Conservation (phyloP, 2,329 filamentous ascomycete genomes). For the Rutstroemia sp. region DNA sequence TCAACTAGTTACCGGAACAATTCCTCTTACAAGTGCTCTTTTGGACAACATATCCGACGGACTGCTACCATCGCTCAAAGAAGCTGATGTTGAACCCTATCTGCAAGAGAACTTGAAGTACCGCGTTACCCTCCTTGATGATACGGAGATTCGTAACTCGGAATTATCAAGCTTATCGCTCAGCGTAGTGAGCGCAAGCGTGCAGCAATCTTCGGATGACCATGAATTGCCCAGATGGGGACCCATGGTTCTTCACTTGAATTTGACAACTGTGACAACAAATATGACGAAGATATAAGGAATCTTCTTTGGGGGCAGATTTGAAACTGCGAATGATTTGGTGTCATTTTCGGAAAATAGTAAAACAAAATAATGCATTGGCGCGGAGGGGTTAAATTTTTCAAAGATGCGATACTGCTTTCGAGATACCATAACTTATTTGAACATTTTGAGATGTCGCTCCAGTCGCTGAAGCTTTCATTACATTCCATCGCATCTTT, state of each 20-base stretch:
- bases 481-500: too few relatives aligned
- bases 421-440: too few relatives aligned
- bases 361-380: too few relatives aligned
- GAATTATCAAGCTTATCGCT: slow-evolving; percentile 22
- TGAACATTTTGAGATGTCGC: too few relatives aligned
- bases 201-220: neutral
- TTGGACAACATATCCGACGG: slow-evolving; percentile 24
- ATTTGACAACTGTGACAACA: neutral
- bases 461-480: too few relatives aligned
- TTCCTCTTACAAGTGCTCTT: slow-evolving; percentile 38
- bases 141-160: slow-evolving; percentile 14
- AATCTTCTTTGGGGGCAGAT: too few relatives aligned
- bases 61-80: slow-evolving; percentile 27
- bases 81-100: slow-evolving; percentile 20
- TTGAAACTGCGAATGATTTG: too few relatives aligned
- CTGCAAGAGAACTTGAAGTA: slow-evolving; percentile 23
- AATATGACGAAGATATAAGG: neutral
- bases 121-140: slow-evolving; percentile 18
- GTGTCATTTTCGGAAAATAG: too few relatives aligned
- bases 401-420: too few relatives aligned
- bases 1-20: slow-evolving; percentile 32
- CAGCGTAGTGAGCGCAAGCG: slow-evolving; percentile 17
- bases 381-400: too few relatives aligned
- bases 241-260: neutral
- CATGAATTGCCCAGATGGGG: slow-evolving; percentile 6